Percentiles rank a stretch among this genome's conserved stretches.
These are phyloP conservation scores for Capsicum pubescens DNA, from an alignment of 257 asterid species.

Conservation along the genomic window DNA sequence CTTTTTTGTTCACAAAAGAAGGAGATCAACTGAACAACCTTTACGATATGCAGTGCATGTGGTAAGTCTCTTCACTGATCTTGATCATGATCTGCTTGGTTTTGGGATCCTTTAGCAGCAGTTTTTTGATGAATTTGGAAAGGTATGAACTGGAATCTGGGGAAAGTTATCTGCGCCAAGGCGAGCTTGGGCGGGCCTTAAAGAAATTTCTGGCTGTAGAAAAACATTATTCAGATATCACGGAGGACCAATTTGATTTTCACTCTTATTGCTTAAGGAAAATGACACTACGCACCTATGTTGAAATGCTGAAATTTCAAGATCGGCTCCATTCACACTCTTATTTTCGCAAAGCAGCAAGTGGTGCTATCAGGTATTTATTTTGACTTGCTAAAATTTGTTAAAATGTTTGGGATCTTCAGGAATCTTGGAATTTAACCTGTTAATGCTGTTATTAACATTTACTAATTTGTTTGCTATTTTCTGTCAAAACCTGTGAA, in stretches of 20 bases:
- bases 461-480: neutral
- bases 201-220: slow-evolving; percentile 98
- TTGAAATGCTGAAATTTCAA: slow-evolving; percentile 91
- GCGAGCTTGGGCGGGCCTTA: slow-evolving; percentile 94
- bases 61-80: slow-evolving; percentile 51
- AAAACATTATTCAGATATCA: slow-evolving; percentile 93
- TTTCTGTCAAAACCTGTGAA: neutral
- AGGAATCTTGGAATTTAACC: neutral
- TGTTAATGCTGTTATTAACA: neutral
- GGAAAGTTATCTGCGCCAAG: slow-evolving; percentile 93
- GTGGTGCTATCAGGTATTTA: slow-evolving; percentile 76
- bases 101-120: slow-evolving; percentile 29
- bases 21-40: slow-evolving; percentile 98
- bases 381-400: slow-evolving; percentile 21
- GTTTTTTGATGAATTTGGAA: slow-evolving; percentile 27
- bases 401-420: neutral
- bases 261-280: slow-evolving; percentile 97
- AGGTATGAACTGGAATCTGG: slow-evolving; percentile 99
- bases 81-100: neutral
- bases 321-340: slow-evolving; percentile 91
- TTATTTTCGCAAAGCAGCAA: slow-evolving; percentile 94
- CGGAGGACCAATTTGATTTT: slow-evolving; percentile 97
- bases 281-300: slow-evolving; percentile 94
- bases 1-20: slow-evolving; percentile 93
- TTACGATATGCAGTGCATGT: slow-evolving; percentile 99